Conservation (phyloP, 75 land plant species). For the Cupressus sempervirens region DNA sequence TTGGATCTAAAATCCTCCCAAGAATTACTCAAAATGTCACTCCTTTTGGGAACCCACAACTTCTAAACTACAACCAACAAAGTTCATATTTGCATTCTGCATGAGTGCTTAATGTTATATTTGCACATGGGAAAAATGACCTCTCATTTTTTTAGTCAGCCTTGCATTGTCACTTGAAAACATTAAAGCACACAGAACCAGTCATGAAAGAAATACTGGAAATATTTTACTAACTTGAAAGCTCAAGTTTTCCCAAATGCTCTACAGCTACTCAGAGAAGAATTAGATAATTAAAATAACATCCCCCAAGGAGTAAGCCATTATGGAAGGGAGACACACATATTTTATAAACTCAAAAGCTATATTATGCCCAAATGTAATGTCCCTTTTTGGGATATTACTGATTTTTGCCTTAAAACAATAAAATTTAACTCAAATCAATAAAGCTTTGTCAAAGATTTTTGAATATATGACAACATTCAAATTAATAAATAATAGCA, state of each 20-base stretch:
- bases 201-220: neutral
- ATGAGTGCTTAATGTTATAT: neutral
- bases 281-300: neutral
- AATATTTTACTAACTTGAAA: neutral
- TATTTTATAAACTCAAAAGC: neutral
- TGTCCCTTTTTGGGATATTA: no score
- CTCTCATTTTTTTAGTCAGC: neutral
- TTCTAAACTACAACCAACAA: neutral
- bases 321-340: neutral
- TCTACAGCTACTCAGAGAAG: neutral
- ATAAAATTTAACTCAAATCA: no score
- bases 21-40: neutral
- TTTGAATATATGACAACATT: no score
- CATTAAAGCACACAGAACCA: neutral
- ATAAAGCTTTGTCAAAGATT: no score
- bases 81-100: neutral
- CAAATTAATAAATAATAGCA: no score
- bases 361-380: neutral
- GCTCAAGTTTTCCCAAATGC: neutral
- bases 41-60: neutral
- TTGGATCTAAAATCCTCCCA: neutral
- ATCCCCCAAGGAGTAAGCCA: neutral
- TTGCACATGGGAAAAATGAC: neutral
- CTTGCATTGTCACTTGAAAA: neutral
- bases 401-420: no score